Conservation (phyloP, 1,284 basidiomycete genomes). For the Ceratobasidium sp. region DNA sequence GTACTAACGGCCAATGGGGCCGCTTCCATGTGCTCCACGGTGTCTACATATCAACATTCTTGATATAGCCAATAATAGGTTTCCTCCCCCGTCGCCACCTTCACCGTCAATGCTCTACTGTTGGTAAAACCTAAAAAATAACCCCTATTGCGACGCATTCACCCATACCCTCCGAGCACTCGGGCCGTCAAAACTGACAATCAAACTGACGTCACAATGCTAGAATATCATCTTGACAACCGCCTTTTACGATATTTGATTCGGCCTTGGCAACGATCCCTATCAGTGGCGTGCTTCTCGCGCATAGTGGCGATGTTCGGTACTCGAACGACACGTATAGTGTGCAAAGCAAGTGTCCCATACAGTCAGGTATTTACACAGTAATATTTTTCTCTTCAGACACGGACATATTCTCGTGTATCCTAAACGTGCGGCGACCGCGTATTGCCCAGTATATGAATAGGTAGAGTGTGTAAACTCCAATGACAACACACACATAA, state of each 20-base stretch:
- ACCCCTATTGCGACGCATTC: neutral
- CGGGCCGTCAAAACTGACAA: neutral
- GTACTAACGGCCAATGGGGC: neutral
- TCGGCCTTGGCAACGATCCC: neutral
- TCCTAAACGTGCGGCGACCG: neutral
- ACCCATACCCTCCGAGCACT: neutral
- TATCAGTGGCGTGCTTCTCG: constrained; percentile 2
- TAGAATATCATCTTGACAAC: neutral
- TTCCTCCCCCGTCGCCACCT: neutral
- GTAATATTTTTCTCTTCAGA: no score
- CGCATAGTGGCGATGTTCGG: neutral
- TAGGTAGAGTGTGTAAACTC: constrained; percentile 16
- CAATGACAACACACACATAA: constrained; percentile 34
- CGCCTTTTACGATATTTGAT: neutral
- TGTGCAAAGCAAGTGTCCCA: no score
- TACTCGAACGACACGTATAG: no score
- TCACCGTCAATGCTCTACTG: neutral
- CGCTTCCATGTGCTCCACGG: constrained; percentile 13
- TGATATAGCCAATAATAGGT: neutral
- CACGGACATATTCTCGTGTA: neutral
- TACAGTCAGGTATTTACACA: no score
- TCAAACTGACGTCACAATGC: neutral
- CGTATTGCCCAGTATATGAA: constrained; percentile 18
- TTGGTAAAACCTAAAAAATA: neutral
- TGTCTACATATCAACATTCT: neutral